Conservation (phyloP, 805 yeast genomes). For the Metschnikowia continentalis region DNA sequence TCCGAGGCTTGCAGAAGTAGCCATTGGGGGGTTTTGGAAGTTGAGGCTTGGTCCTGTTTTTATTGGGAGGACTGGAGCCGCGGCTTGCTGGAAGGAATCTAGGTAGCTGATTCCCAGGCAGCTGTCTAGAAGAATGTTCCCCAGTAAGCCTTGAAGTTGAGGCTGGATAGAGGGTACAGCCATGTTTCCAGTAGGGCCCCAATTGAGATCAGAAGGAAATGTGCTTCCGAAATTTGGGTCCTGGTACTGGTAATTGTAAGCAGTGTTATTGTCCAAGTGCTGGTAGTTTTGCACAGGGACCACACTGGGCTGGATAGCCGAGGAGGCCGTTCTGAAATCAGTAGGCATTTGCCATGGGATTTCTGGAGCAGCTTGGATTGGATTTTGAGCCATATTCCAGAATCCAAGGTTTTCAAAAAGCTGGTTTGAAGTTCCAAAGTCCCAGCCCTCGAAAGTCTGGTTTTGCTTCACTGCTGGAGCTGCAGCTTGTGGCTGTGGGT, state of each 20-base stretch:
- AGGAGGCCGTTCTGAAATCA: too few relatives aligned
- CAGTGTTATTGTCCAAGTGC: not conserved
- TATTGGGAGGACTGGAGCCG: not conserved
- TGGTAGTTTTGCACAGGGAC: not conserved
- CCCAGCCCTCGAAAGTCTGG: too few relatives aligned
- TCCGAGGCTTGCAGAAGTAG: not conserved
- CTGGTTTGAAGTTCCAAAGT: too few relatives aligned
- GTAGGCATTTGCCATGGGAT: too few relatives aligned
- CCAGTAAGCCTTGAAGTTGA: not conserved
- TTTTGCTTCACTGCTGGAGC: too few relatives aligned
- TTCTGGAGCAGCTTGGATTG: too few relatives aligned
- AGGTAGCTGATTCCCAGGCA: not conserved
- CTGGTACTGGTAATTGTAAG: not conserved
- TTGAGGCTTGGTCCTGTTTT: not conserved
- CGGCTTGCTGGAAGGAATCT: not conserved
- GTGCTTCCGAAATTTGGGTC: not conserved
- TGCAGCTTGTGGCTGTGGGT: too few relatives aligned
- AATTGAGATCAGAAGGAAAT: not conserved
- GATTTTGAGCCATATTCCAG: too few relatives aligned
- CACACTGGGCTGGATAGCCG: too few relatives aligned
- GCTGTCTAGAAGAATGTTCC: not conserved
- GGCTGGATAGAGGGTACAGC: not conserved
- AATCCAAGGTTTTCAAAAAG: too few relatives aligned
- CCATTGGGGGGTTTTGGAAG: not conserved
- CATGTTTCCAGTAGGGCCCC: not conserved